phyloP scores from a whole-genome alignment of 495 filamentous ascomycete species.

The Talaromyces thailandensis region DNA sequence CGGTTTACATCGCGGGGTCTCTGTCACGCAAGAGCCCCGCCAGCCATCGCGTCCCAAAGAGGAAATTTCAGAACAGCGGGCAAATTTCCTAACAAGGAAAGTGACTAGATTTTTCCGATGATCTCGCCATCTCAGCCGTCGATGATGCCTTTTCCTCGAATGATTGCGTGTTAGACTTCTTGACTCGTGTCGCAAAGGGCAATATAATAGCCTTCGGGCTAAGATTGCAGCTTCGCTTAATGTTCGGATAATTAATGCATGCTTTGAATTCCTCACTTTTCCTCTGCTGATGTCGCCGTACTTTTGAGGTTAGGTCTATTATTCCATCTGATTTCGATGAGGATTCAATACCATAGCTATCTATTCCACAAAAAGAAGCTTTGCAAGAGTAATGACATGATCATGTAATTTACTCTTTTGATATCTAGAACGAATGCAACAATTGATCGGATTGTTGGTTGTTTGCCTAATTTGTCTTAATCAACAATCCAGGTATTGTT shows the following conservation, averaged over 20 bases:
- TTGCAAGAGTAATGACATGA: no score
- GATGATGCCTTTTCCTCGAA: neutral
- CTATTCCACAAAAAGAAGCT: no score
- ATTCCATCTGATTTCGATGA: neutral
- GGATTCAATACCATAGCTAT: no score
- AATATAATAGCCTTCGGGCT: neutral
- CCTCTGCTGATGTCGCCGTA: neutral
- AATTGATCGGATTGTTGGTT: neutral
- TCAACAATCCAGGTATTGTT: neutral
- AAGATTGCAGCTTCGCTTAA: neutral
- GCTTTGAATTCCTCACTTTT: neutral
- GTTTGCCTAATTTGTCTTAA: neutral
- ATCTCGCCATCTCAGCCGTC: neutral
- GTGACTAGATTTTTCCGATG: neutral
- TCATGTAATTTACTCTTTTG: no score
- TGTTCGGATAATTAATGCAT: neutral
- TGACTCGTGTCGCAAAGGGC: neutral
- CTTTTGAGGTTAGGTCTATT: neutral
- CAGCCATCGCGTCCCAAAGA: neutral
- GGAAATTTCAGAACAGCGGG: neutral
- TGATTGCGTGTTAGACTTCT: neutral
- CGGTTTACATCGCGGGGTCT: slow-evolving; percentile 3
- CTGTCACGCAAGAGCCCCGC: neutral
- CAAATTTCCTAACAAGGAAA: neutral
- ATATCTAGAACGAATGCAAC: no score